Evolutionary conservation across 1,284 basidiomycete species (phyloP), one percentile per base, ranked within the genome.

Genomic region (Apiotrichum montevideense): DNA sequence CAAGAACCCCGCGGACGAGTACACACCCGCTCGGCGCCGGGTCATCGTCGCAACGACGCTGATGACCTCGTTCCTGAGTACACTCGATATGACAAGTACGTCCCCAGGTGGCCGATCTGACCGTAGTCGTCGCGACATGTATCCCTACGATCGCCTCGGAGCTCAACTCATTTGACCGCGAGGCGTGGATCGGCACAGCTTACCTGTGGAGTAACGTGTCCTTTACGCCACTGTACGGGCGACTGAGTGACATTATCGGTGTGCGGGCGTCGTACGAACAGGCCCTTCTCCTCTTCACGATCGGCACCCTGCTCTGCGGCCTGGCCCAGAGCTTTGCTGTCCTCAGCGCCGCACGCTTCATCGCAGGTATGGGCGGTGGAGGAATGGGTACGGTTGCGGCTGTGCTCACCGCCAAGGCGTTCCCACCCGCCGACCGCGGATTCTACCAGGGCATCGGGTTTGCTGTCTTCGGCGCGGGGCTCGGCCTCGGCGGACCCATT

Each of bases 391-490:
- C 57, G 2, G 69, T 74, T 21, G 66, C 67, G 5, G 63, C 61
- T 1, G 73, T 75, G 46, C 63, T 77, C 39, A 61, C 76, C 42
- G 67, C 65, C 8, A 75, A 77, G 57, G 59, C 74, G 34, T 72
- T 94, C 55, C 88, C 89, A 37, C 74, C 93, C 84, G 87, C 70
- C 78, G 84, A 89, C 59, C 82, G 91, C 59, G 90, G 90, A 3
- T 74, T 94, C n/a, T 92, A 89, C 70, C 91, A 94, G 75, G 90
- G 90, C 56, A 82, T 90, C 79, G 85, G 87, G 29, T 92, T 91
- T 71, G 84, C 91, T 85, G 78, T 71, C 80, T 75, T 61, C 39
- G 61, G 41, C 41, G 13, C 13, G 37, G 37, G 37, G 21, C 21
- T 21, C 5, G 42, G 51, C 10, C 57, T 62, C 34, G 60, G 60